A percentile compares a stretch with the other conserved stretches of the same genome.
phyloP scores from a whole-genome alignment of 2,329 filamentous ascomycete genomes.

The Dichotomopilus funicola region DNA sequence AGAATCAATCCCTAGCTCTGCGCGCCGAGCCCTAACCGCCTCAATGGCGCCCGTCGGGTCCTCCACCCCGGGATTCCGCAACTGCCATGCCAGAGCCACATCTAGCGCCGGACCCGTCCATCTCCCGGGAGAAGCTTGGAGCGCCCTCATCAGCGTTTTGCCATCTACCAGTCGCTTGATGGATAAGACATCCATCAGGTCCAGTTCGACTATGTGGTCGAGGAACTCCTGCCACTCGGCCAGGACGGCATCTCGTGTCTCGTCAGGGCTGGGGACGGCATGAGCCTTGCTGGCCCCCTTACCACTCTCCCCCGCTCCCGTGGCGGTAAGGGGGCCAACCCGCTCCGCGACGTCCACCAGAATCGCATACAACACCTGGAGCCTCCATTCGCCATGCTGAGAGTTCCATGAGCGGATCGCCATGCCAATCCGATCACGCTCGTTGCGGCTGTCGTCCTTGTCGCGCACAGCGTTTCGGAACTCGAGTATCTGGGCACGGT shows the following conservation, averaged over 20 bases:
- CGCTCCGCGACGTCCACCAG: constrained; percentile 53
- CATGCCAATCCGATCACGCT: constrained; percentile 66
- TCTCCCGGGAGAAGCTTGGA: constrained; percentile 66
- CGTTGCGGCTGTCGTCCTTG: constrained; percentile 37
- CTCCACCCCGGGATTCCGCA: constrained; percentile 64
- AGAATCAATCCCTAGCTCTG: constrained; percentile 44
- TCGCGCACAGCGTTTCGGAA: constrained; percentile 50
- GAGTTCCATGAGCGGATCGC: constrained; percentile 65
- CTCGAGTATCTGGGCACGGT: constrained; percentile 56
- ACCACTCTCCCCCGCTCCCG: background rate
- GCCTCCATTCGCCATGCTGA: constrained; percentile 57
- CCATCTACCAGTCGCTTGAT: constrained; percentile 67
- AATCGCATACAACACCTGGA: constrained; percentile 62
- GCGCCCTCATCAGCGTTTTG: constrained; percentile 59
- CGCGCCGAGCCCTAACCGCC: constrained; percentile 46
- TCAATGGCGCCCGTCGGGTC: constrained; percentile 55
- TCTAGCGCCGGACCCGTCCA: constrained; percentile 81
- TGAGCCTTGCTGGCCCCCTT: constrained; percentile 28
- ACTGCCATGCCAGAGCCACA: constrained; percentile 79
- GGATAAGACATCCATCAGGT: constrained; percentile 51
- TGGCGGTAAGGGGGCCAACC: constrained; percentile 18
- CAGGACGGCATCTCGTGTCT: constrained; percentile 35
- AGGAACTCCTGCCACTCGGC: constrained; percentile 49
- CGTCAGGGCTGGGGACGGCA: too few relatives aligned
- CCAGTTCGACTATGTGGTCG: constrained; percentile 47